Evolutionary conservation across 2,329 filamentous ascomycete genomes (phyloP).

Genomic region (Trichoderma sp.): DNA sequence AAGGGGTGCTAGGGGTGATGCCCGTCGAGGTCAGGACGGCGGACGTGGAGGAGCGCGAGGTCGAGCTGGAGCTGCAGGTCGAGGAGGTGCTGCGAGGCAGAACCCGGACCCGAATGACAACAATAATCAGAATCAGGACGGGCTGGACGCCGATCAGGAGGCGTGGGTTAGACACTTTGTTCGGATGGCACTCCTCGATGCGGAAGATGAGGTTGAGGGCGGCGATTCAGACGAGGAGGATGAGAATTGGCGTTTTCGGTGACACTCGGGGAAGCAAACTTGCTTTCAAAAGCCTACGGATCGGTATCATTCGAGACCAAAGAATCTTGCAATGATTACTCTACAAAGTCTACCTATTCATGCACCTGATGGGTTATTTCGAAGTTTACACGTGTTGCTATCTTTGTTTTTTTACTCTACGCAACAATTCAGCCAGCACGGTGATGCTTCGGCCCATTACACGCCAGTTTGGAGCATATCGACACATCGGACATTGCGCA

Average conservation of each 20-base stretch:
- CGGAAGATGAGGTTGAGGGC: constrained; percentile 45
- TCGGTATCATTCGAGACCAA: too few relatives aligned
- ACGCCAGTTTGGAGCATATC: neutral
- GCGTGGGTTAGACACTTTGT: constrained; percentile 57
- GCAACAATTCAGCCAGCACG: neutral
- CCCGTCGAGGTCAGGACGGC: constrained; percentile 6
- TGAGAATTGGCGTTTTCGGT: constrained; percentile 24
- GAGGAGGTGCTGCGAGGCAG: neutral
- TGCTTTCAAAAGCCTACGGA: neutral
- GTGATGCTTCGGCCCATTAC: neutral
- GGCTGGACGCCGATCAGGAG: constrained; percentile 46
- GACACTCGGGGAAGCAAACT: neutral
- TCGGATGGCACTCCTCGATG: constrained; percentile 51
- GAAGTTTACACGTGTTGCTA: neutral
- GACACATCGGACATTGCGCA: neutral
- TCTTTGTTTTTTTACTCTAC: neutral
- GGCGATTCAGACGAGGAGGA: constrained; percentile 41
- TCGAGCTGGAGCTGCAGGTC: constrained; percentile 23
- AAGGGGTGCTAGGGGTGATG: constrained; percentile 12
- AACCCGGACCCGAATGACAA: neutral
- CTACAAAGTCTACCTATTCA: neutral
- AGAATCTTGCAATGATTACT: neutral
- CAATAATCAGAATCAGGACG: constrained; percentile 24
- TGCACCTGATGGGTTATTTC: neutral
- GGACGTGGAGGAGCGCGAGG: constrained; percentile 16